A percentile compares a stretch with the other conserved stretches of the same genome.
phyloP scores from a whole-genome alignment of 768 basidiomycete genomes.

The Phylloporus sp. region DNA sequence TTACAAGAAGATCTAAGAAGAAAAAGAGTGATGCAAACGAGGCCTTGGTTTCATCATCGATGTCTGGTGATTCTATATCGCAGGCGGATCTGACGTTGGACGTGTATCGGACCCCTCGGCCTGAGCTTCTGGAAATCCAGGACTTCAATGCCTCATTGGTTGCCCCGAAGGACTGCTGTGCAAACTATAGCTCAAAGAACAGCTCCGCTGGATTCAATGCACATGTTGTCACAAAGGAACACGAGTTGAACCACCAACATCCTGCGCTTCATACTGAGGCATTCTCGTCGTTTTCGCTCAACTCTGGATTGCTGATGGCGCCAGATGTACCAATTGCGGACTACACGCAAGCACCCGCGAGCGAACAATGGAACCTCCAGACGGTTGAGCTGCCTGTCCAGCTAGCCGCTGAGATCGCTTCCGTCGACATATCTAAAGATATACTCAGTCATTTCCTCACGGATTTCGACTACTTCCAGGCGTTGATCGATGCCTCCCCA shows the following conservation, averaged over 20 bases:
- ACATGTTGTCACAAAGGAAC: too few species aligned
- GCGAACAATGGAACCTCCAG: background rate
- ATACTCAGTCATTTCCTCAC: background rate
- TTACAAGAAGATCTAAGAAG: background rate
- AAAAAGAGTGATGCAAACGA: background rate
- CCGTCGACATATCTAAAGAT: background rate
- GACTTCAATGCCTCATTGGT: too few species aligned
- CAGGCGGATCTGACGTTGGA: too few species aligned
- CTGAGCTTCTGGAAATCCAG: too few species aligned
- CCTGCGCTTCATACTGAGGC: background rate
- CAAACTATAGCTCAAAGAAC: too few species aligned
- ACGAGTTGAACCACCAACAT: background rate
- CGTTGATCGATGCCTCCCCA: too few species aligned
- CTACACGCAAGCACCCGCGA: background rate
- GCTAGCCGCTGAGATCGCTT: background rate
- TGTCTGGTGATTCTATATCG: background rate
- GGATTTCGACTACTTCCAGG: background rate
- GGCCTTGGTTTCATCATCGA: background rate
- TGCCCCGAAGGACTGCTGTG: too few species aligned
- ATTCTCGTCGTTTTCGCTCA: background rate
- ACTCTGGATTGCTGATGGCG: background rate
- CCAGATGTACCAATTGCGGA: background rate
- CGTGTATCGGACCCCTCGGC: too few species aligned
- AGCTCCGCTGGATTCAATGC: too few species aligned
- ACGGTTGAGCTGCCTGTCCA: background rate